Evolutionary conservation across 352 stramenopile species (phyloP), one percentile per base, ranked within the genome.

Genomic region (Globisporangium abappressorium): DNA sequence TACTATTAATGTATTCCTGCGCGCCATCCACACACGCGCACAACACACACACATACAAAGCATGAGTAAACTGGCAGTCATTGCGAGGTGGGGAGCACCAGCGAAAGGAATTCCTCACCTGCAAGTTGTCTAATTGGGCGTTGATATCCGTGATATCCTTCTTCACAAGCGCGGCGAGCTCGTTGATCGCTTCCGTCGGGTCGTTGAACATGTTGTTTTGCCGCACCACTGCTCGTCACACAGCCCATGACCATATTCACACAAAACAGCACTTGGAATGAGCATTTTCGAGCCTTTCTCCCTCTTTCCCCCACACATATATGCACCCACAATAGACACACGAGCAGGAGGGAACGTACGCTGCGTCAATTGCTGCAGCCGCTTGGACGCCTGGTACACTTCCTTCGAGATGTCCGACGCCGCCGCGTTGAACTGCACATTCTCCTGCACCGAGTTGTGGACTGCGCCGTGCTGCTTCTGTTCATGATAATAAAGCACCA

Each of bases 121-220:
- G 82, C 18, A 95, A 61, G 54, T 94, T 90, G 70, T 95, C 86
- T 49, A 95, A 76, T 73, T 95, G 85, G 63, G 86, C 82, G 66
- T 93, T 93, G 75, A 95, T 95, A 47, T 87, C 76, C 8, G 85
- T 95, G 69, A 95, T 95, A 64, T 95, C 87, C 54, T 93, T 91
- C 79, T 95, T 94, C 51, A 95, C 83, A 3, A 93, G 77, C 57
- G 77, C 78, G 5, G 86, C 85, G 53, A 94, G 72, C 74, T 91
- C 85, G 58, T 95, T 95, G 64, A 95, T 95, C 46, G 85, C 75
- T 65, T 89, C 82, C 0, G 84, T 92, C 26, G 87, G 87, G 68
- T 95, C 87, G 62, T 95, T 94, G 64, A 95, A 95, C 84, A 95
- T 94, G 77, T 92, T 95, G 67, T 92, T 93, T 73, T 95, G 84